Evolutionary conservation across 768 basidiomycete species (phyloP), one percentile per base, ranked within the genome.

Genomic region (Xerocomellus amylosporus): DNA sequence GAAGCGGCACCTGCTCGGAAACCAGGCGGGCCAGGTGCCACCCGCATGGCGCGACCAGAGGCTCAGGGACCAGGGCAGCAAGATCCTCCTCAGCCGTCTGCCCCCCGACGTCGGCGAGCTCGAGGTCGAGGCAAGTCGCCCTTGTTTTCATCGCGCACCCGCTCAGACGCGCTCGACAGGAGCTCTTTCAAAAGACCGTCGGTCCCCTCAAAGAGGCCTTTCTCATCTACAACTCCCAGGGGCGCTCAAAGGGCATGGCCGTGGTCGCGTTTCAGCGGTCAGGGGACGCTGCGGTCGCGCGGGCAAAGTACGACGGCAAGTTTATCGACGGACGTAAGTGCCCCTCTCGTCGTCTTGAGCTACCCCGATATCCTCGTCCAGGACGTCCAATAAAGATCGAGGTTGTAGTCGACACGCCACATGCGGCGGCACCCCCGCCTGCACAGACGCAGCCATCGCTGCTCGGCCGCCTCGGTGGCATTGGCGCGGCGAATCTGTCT

Each of bases 231-330:
- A 91, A 90, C 67, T 83, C 81, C 3, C 84, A 88, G 61, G 88
- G 83, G 0, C 78, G 76, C 50, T 87, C 88, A 42, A 90, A 88
- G 63, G 89, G 89, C 19, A 90, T 90, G 88, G 88, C 89, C 2
- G 69, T 91, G 14, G 85, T 90, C 3, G 63, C 74, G 0, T 91
- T 91, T 62, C 78, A 83, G 60, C 79, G 84, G 31, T 57, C 79
- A 8, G 82, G 77, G 1, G 86, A 89, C 69, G 89, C 89, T 8
- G 72, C 66, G 2, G 58, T 81, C 38, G 89, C 89, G 9, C 79
- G 80, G 37, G 65, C 74, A 24, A 90, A 87, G 70, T 91, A 88
- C 62, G 76, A 90, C 59, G 87, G 87, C 42, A 88, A 88, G 71
- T 79, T 88, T 47, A 82, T 91, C 20, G 89, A 91, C 63, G 74